Base-by-base conservation (phyloP, 352 stramenopile genomes). In the Pythium rishiriense region DNA sequence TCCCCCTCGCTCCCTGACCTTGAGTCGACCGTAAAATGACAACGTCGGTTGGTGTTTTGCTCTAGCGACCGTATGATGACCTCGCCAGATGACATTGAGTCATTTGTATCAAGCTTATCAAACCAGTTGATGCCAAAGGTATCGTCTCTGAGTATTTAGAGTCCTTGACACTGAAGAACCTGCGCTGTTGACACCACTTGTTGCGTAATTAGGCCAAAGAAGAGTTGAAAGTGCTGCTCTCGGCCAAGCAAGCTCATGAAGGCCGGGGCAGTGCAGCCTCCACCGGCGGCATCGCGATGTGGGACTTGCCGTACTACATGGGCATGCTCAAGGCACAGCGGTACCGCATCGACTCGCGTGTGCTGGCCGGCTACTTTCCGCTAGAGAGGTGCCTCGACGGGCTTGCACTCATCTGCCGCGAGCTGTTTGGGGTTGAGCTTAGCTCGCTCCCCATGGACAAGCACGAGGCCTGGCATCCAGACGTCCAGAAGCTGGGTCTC, bases 271-370 rank as follows among this genome's bases (percentile, higher is more conserved):
- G 68, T 14, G 5, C 5, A 4, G 15, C 29, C 10, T 56, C 48
- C 15, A 35, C 33, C 1, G 47, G 73, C 37, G 63, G 81, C 0
- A 72, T 99, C 6, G 79, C 96, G 65, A 91, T 97, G 69, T 99
- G 96, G 96, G 96, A 99, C 74, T 64, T 98, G 21, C 88, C 90
- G 4, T 98, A 96, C 78, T 98, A 98, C 72, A 96, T 94, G 73
- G 82, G 85, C 12, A 89, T 92, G 79, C 73, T 90, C 58, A 94
- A 90, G 72, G 85, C 82, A 15, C 77, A 81, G 54, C 77, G 75
- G 39, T 79, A 87, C 54, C 78, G 76, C 37, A 88, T 93, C 67
- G 83, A 96, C 47, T 88, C 87, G 63, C 83, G 84, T 29, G 79
- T 92, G 19, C 85, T 95, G 33, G 79, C 87, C 12, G 64, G 75